Conservation (phyloP, 768 basidiomycete species). For the Fomitopsis pulvina region DNA sequence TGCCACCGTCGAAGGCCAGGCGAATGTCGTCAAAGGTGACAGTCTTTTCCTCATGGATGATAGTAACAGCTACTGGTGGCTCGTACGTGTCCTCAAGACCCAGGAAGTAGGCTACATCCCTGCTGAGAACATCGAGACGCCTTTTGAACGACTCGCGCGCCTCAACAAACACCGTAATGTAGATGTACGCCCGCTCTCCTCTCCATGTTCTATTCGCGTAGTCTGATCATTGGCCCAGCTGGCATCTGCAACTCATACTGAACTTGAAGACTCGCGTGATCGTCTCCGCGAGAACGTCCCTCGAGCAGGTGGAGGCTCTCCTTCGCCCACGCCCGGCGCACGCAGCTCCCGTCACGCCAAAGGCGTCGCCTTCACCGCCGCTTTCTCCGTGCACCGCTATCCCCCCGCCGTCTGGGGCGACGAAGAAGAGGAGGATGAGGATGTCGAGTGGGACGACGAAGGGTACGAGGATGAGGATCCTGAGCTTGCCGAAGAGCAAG, state of each 20-base stretch:
- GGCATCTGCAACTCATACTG: conserved; percentile 67
- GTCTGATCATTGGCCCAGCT: conserved; percentile 37
- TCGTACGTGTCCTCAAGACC: conserved; percentile 95
- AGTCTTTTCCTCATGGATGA: conserved; percentile 96
- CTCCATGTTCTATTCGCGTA: not conserved
- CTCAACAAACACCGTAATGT: conserved; percentile 97
- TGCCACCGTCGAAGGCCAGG: conserved; percentile 97
- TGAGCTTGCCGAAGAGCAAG: conserved; percentile 53
- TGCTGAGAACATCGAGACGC: conserved; percentile 98
- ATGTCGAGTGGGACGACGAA: conserved; percentile 59
- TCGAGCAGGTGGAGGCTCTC: conserved; percentile 39
- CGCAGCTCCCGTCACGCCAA: conserved; percentile 26
- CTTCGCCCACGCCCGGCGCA: conserved; percentile 42
- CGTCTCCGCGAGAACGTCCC: conserved; percentile 45
- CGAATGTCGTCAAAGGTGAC: conserved; percentile 98
- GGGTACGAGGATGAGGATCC: conserved; percentile 66
- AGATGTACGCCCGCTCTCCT: conserved; percentile 54
- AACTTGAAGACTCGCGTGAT: conserved; percentile 46
- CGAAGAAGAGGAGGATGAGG: conserved; percentile 56
- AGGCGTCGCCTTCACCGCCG: conserved; percentile 64
- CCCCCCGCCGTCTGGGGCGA: conserved; percentile 82
- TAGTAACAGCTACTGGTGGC: conserved; percentile 99
- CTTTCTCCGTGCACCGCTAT: conserved; percentile 65
- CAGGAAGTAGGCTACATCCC: conserved; percentile 99
- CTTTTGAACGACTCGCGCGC: conserved; percentile 90